Conservation (phyloP, 345 rosid genomes). For the Populus euphratica region DNA sequence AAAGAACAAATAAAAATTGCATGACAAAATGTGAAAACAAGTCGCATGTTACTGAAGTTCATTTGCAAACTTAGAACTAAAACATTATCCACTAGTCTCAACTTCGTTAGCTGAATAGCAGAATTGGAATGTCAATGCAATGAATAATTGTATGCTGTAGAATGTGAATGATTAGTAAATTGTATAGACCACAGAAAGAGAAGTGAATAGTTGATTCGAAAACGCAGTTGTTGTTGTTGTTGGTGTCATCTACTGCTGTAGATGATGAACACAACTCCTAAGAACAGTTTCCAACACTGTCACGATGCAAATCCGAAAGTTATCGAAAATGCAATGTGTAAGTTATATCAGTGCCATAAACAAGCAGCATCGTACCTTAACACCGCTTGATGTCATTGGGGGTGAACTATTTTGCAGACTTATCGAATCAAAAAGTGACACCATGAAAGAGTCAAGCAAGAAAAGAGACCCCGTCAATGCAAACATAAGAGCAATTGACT, state of each 20-base stretch:
- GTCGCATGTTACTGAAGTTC: not conserved
- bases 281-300: not conserved
- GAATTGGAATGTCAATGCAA: not conserved
- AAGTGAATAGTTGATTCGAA: not conserved
- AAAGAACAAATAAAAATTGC: not conserved
- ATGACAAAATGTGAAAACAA: not conserved
- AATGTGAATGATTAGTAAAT: not conserved
- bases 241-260: not conserved
- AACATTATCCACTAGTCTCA: not conserved
- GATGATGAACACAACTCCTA: not conserved
- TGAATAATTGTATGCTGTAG: not conserved
- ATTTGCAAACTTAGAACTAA: not conserved
- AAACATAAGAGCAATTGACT: conserved; percentile 44
- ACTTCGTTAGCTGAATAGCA: not conserved
- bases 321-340: not conserved
- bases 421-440: conserved; percentile 54
- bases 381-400: conserved; percentile 22
- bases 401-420: conserved; percentile 37
- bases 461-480: conserved; percentile 44
- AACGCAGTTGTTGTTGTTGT: not conserved
- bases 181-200: not conserved
- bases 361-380: conserved; percentile 45
- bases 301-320: not conserved
- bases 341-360: not conserved
- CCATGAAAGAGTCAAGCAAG: conserved; percentile 62